Evolutionary conservation across 2,329 filamentous ascomycete species (phyloP), one percentile per base, ranked within the genome.

Genomic region (Helotiales sp.): DNA sequence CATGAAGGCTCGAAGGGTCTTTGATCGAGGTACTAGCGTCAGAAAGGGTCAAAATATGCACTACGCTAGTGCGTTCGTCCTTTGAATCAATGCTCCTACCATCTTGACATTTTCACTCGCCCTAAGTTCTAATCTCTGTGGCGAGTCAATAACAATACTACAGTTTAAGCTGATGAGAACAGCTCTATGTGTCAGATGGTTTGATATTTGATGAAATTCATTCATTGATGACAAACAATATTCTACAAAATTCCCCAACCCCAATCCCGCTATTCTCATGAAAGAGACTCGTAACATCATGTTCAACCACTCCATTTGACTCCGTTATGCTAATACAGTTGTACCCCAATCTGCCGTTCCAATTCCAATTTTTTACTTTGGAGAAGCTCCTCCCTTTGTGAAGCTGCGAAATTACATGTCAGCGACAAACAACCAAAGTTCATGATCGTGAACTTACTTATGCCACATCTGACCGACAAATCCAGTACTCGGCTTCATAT

Each of bases 401-500:
- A 61, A 66, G n/a, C 63, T 66, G 27, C 2, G 38, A 7, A 10
- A 5, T 3, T 25, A 8, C 12, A 15, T 8, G 44, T 58, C 34
- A 53, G 46, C 36, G 30, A 10, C 10, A 22, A 24, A 3, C 13
- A 9, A 5, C 5, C 24, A 10, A 19, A 19, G 8, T 22, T 29
- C 50, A 24, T 2, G 13, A 7, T 5, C 4, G 2, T 34, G 9
- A 30, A 64, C 66, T 30, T 57, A 72, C 70, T 67, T 69, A 49
- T 71, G 61, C 70, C 70, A 72, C 66, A 70, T 65, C 58, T 66
- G 64, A 0, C 69, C 70, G 40, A 72, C 48, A 48, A 76, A 68
- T 0, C 75, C 75, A 0, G 68, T 66, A 27, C 70, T 63, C 8
- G 72, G 67, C 52, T 69, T 66, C 70, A 78, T 75, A n/a, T 80